Conservation (phyloP, 2,329 filamentous ascomycete genomes). For the Fusarium sp. region DNA sequence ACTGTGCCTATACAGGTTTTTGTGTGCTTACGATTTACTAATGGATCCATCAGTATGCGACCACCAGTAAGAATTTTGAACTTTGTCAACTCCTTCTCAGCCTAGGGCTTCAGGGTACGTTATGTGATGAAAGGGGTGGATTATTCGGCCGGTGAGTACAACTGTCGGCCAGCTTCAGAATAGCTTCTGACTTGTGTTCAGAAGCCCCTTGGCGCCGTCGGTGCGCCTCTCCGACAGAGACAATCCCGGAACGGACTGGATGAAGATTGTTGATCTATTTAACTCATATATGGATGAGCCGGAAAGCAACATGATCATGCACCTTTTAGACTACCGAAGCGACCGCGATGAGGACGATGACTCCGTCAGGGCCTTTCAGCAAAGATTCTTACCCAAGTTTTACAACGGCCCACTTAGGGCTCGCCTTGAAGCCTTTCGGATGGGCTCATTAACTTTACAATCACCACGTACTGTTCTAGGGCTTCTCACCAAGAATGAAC, state of each 20-base stretch:
- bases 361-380: constrained; percentile 15
- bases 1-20: fast-evolving
- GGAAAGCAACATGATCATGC: constrained; percentile 25
- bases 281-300: constrained; percentile 38
- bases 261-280: constrained; percentile 35
- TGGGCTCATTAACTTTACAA: constrained; percentile 33
- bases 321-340: constrained; percentile 30
- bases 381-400: constrained; percentile 39
- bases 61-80: not conserved
- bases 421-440: constrained; percentile 45
- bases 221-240: not conserved
- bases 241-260: not conserved
- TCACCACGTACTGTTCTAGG: fast-evolving
- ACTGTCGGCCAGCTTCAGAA: not conserved
- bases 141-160: too few relatives aligned
- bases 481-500: constrained; percentile 22
- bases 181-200: constrained; percentile 9
- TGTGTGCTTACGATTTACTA: not conserved
- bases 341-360: constrained; percentile 21
- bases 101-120: constrained; percentile 31
- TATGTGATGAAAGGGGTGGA: too few relatives aligned
- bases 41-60: constrained; percentile 31
- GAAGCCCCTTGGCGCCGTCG: constrained; percentile 3
- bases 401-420: constrained; percentile 14
- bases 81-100: constrained; percentile 33